Evolutionary conservation across 23 red algal species (phyloP).

Genomic region (Chondrus crispus): DNA sequence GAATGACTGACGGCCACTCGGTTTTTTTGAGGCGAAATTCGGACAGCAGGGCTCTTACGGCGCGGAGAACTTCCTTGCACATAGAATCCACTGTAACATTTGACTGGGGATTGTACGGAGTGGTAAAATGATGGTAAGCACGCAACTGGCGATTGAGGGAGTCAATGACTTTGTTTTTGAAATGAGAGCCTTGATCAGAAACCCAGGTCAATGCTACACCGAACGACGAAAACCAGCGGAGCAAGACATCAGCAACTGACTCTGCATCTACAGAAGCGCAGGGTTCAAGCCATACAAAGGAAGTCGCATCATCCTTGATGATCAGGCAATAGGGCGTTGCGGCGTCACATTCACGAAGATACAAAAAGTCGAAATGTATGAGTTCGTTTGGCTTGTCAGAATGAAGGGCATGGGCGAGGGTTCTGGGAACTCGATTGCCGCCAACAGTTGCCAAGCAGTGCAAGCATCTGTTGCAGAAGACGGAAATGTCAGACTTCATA

Average conservation of each 20-base stretch:
- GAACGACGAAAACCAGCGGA: background rate
- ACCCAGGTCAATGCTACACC: background rate
- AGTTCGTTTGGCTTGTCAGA: background rate
- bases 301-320: background rate
- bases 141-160: background rate
- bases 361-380: background rate
- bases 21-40: background rate
- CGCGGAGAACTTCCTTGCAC: background rate
- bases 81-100: background rate
- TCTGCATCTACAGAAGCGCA: background rate
- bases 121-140: background rate
- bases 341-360: background rate
- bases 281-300: background rate
- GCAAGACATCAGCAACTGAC: background rate
- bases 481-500: background rate
- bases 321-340: background rate
- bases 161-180: background rate
- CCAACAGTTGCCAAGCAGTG: background rate
- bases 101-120: background rate
- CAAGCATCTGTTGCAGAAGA: background rate
- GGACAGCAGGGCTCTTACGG: background rate
- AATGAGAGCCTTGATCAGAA: background rate
- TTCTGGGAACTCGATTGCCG: background rate
- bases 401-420: background rate
- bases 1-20: slow-evolving; percentile 8